Evolutionary conservation across 768 basidiomycete species (phyloP).

Genomic region (Boletus vinaceobasis): DNA sequence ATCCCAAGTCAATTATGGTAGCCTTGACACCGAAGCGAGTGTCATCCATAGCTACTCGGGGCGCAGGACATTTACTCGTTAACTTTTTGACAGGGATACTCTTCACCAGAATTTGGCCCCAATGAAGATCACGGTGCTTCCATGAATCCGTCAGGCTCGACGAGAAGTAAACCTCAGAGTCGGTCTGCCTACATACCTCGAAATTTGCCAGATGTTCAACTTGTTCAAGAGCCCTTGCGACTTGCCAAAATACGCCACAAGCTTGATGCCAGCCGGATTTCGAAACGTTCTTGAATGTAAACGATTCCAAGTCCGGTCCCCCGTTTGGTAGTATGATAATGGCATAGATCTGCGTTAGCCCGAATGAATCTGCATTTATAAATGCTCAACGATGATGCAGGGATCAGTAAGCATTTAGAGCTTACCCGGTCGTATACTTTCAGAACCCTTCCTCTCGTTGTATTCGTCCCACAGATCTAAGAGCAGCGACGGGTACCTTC

Average conservation of each 20-base stretch:
- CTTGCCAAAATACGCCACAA: conserved; percentile 88
- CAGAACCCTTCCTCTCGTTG: conserved; percentile 67
- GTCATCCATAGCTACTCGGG: conserved; percentile 61
- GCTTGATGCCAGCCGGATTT: conserved; percentile 84
- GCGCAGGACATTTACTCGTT: conserved; percentile 32
- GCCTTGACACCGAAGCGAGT: conserved; percentile 62
- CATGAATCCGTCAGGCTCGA: background rate
- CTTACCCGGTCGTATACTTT: conserved; percentile 82
- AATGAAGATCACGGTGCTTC: conserved; percentile 98
- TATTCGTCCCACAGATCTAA: conserved; percentile 88
- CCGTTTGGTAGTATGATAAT: conserved; percentile 90
- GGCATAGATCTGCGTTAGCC: conserved; percentile 75
- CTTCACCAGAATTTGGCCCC: conserved; percentile 92
- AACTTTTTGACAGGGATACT: conserved; percentile 37
- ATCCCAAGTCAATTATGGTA: conserved; percentile 92
- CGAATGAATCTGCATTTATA: conserved; percentile 59
- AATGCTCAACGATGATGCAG: conserved; percentile 6
- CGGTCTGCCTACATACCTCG: conserved; percentile 57
- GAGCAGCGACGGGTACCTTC: conserved; percentile 76
- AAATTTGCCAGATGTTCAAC: conserved; percentile 83
- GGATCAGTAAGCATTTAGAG: background rate
- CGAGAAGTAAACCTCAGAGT: background rate
- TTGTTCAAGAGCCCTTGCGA: conserved; percentile 66
- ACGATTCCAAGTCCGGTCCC: conserved; percentile 87
- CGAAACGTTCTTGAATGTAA: conserved; percentile 54